Percentiles rank a stretch among this genome's conserved stretches.
Evolutionary conservation across 2,329 filamentous ascomycete species (phyloP).

Genomic region (Fusarium oxysporum): DNA sequence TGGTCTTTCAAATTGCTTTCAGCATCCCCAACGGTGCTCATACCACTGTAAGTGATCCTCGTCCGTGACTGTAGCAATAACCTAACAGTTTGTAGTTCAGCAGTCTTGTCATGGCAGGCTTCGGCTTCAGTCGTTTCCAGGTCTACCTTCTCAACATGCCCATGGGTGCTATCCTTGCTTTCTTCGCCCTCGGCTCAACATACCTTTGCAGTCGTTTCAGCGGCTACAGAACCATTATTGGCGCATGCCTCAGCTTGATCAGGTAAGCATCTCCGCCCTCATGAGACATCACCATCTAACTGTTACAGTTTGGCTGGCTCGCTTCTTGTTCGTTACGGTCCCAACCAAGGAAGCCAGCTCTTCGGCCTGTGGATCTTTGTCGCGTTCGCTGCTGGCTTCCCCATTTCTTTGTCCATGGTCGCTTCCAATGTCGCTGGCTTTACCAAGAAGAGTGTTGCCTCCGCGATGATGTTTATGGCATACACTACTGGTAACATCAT

Average conservation of each 20-base stretch:
- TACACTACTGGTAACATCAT: conserved; percentile 39
- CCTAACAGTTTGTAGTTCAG: conserved; percentile 14
- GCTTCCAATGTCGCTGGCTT: conserved; percentile 41
- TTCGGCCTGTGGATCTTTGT: conserved; percentile 35
- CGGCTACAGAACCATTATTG: conserved; percentile 34
- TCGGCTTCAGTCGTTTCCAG: conserved; percentile 35
- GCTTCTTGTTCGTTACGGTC: conserved; percentile 33
- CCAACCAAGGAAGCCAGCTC: conserved; percentile 30
- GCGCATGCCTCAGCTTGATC: conserved; percentile 29
- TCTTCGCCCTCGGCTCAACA: conserved; percentile 32
- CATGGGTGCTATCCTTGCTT: conserved; percentile 33
- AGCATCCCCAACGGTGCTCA: conserved; percentile 40
- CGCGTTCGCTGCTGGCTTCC: conserved; percentile 38
- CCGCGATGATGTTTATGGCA: conserved; percentile 42
- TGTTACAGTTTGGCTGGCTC: conserved; percentile 24
- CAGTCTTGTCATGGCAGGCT: conserved; percentile 42
- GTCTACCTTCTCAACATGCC: conserved; percentile 42
- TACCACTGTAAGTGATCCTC: conserved; percentile 25
- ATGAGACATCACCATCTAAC: neutral
- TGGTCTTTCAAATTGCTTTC: conserved; percentile 34
- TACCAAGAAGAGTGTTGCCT: conserved; percentile 40
- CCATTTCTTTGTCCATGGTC: conserved; percentile 33
- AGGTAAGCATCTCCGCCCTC: conserved; percentile 10
- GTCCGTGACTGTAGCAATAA: rapidly evolving
- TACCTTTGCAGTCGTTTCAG: conserved; percentile 36